These are phyloP conservation scores for Azolla pinnata DNA, from an alignment of 75 land plant species.

Conservation along the genomic window DNA sequence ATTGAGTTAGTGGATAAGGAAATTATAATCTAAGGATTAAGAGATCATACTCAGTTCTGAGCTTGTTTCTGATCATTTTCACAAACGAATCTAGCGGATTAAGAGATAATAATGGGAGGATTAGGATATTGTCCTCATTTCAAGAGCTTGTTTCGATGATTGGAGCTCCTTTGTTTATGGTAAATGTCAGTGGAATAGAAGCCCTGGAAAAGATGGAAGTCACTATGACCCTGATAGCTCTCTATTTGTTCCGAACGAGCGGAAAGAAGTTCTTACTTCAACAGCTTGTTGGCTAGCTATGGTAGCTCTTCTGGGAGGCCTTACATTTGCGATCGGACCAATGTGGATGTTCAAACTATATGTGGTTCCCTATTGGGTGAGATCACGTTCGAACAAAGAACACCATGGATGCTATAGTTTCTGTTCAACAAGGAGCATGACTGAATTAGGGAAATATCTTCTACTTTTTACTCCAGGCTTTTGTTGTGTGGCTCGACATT, in stretches of 20 bases:
- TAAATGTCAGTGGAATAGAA: conserved; percentile 69
- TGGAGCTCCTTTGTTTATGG: no score
- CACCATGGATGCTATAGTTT: neutral
- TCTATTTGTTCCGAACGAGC: conserved; percentile 62
- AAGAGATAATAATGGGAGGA: no score
- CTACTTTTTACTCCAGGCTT: conserved; percentile 28
- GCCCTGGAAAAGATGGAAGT: conserved; percentile 82
- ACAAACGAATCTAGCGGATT: no score
- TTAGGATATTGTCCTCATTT: no score
- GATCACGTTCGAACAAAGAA: neutral
- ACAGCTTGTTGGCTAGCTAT: conserved; percentile 70
- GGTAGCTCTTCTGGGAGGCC: conserved; percentile 44
- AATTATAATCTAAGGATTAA: no score
- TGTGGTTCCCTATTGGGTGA: conserved; percentile 75
- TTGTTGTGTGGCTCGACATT: conserved; percentile 77
- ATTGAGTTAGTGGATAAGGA: no score
- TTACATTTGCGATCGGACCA: conserved; percentile 46
- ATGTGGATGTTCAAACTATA: conserved; percentile 65
- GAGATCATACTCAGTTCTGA: no score
- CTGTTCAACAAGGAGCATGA: no score
- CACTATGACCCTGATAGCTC: conserved; percentile 74
- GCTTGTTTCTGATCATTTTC: no score
- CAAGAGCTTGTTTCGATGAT: no score
- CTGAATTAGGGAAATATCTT: no score
- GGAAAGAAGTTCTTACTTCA: conserved; percentile 54